These are phyloP conservation scores for Liquidambar formosana DNA, from an alignment of 164 flowering plant species.

Conservation along the genomic window DNA sequence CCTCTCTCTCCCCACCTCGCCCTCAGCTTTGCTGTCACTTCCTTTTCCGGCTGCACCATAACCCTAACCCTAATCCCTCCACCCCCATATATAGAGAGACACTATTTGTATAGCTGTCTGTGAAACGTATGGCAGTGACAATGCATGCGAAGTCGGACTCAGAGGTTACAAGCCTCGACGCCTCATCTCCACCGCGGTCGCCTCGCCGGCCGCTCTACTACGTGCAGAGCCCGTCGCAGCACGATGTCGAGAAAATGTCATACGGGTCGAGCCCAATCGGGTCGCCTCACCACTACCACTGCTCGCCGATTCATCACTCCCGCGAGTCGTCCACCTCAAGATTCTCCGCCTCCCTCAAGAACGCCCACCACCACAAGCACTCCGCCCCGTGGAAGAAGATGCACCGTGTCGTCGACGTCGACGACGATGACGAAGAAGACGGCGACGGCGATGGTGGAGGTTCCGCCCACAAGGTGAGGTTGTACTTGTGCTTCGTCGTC, in stretches of 20 bases:
- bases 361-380: conserved; percentile 15
- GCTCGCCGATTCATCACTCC: conserved; percentile 86
- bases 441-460: conserved; percentile 27
- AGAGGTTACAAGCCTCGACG: conserved; percentile 76
- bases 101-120: background rate
- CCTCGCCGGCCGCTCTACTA: conserved; percentile 75
- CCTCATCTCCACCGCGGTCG: conserved; percentile 71
- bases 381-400: conserved; percentile 46
- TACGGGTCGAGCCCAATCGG: conserved; percentile 69
- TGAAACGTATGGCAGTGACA: background rate
- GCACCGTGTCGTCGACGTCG: conserved; percentile 16
- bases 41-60: background rate
- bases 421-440: conserved; percentile 18
- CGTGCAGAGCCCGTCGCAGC: conserved; percentile 94
- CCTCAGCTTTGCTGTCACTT: conserved; percentile 8
- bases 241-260: conserved; percentile 86
- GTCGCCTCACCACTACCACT: conserved; percentile 69
- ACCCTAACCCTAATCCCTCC: background rate
- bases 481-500: conserved; percentile 43
- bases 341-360: conserved; percentile 74
- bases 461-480: conserved; percentile 16
- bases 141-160: conserved; percentile 94
- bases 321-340: conserved; percentile 87
- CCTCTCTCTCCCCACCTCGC: conserved; percentile 14
- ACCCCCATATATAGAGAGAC: too few species aligned